Evolutionary conservation across 2,329 filamentous ascomycete species (phyloP), one percentile per base, ranked within the genome.

Genomic region (Simplicillium aogashimaense): DNA sequence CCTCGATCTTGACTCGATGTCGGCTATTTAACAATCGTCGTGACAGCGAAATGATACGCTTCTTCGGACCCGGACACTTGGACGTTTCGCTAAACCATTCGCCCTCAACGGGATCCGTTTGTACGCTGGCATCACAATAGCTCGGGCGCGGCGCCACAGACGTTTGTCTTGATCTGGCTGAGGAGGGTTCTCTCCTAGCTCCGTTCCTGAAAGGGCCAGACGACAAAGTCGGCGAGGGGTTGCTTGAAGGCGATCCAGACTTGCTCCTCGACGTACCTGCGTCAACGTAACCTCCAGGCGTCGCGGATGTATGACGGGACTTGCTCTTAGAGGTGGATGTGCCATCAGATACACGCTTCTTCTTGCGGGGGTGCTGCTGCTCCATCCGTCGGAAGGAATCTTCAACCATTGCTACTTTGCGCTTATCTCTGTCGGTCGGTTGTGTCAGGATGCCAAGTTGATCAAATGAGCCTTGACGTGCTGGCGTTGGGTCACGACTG

Each of bases 371-470:
- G 30, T 62, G 72, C 43, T 69, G 71, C 52, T 72, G 73, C 49
- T 76, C 77, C 70, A 78, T 76, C 16, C 69, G 76, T 41, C 75
- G 69, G 53, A 83, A 76, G 2, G 74, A 67, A 43, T 80, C 75
- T 47, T 83, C 78, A 0, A 80, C 69, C 70, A 78, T 78, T 15
- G 76, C 73, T 10, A 82, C 70, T 49, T 83, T 83, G 29, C 78
- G 66, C 58, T 83, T 82, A 45, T 83, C 78, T 25, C 78, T 70
- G 46, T 82, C 77, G 1, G 78, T 81, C 7, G 72, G 74, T 46
- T 79, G 77, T 1, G 76, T 81, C 42, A 80, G 59, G 48, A 80
- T 78, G 4, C 72, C 73, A 2, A 74, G 56, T 9, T 74, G 74
- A 38, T 81, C 70, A 42, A 76, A 72, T 0, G 75, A 74, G 18